Conservation (phyloP, 495 filamentous ascomycete species). For the Aspergillus ostianus region DNA sequence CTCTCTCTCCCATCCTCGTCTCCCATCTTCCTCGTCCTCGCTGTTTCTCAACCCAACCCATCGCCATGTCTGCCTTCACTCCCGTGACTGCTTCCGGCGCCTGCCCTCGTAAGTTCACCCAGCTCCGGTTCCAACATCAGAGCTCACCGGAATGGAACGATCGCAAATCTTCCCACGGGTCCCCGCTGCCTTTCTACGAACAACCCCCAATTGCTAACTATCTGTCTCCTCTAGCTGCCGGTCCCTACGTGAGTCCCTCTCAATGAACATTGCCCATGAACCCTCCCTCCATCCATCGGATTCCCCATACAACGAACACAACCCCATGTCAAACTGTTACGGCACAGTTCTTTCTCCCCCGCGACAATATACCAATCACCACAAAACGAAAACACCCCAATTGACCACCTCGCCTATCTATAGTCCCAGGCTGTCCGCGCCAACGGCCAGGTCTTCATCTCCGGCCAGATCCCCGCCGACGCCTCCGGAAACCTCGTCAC, state of each 20-base stretch:
- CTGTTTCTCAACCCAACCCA: conserved; percentile 15
- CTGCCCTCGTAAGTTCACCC: conserved; percentile 43
- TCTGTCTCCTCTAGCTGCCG: conserved; percentile 41
- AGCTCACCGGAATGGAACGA: too few species aligned
- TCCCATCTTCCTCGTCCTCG: conserved; percentile 14
- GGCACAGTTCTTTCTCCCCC: not conserved
- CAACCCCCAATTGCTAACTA: conserved; percentile 33
- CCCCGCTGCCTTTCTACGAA: not conserved
- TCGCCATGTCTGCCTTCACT: conserved; percentile 40
- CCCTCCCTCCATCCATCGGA: not conserved
- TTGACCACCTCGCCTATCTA: conserved; percentile 7
- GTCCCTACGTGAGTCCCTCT: conserved; percentile 52
- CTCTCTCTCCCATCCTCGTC: conserved; percentile 25
- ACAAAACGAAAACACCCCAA: conserved; percentile 3
- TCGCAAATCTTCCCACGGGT: not conserved
- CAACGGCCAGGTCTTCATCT: conserved; percentile 81
- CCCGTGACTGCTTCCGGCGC: conserved; percentile 44
- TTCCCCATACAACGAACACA: conserved; percentile 6
- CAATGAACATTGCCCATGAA: not conserved
- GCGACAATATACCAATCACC: not conserved
- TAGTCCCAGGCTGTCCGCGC: conserved; percentile 90
- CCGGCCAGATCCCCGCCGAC: conserved; percentile 87
- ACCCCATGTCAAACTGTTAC: not conserved
- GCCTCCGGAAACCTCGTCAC: conserved; percentile 68
- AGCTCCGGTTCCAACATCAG: not conserved